Evolutionary conservation across 129 eudicot species (phyloP).

Genomic region (Saussurea involucrata): DNA sequence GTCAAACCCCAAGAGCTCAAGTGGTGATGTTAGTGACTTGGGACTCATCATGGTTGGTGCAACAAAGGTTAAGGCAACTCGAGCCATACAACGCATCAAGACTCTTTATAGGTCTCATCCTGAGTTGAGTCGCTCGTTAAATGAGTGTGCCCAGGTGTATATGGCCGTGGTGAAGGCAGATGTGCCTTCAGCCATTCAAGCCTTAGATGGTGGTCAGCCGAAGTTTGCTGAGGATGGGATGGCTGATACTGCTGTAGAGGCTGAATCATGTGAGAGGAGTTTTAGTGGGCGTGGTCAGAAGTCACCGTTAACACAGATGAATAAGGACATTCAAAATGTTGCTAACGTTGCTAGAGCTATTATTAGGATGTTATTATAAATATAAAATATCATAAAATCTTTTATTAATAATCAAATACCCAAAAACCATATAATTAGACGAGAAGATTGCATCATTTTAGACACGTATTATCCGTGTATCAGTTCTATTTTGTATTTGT

Average conservation of each 20-base stretch:
- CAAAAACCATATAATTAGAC: background rate
- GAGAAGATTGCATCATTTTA: background rate
- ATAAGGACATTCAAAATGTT: conserved; percentile 29
- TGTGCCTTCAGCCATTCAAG: conserved; percentile 41
- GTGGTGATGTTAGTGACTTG: conserved; percentile 40
- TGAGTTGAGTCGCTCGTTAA: conserved; percentile 22
- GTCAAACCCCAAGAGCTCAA: conserved; percentile 39
- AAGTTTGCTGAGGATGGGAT: conserved; percentile 61
- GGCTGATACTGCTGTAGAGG: conserved; percentile 52
- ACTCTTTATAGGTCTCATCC: conserved; percentile 19
- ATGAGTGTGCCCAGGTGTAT: conserved; percentile 36
- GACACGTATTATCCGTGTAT: no score
- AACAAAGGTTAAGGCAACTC: conserved; percentile 30
- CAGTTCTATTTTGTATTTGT: background rate
- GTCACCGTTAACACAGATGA: conserved; percentile 32
- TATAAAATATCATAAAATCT: background rate
- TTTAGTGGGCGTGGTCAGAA: conserved; percentile 26
- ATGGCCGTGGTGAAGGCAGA: conserved; percentile 35
- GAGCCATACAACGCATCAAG: conserved; percentile 31
- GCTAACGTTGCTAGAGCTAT: conserved; percentile 47
- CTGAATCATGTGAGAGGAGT: conserved; percentile 39
- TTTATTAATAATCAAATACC: background rate
- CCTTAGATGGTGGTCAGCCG: conserved; percentile 45
- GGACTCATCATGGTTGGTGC: conserved; percentile 50
- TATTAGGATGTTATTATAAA: conserved; percentile 39